phyloP scores from a whole-genome alignment of 345 rosid species.

The Euphorbia pulcherrima region DNA sequence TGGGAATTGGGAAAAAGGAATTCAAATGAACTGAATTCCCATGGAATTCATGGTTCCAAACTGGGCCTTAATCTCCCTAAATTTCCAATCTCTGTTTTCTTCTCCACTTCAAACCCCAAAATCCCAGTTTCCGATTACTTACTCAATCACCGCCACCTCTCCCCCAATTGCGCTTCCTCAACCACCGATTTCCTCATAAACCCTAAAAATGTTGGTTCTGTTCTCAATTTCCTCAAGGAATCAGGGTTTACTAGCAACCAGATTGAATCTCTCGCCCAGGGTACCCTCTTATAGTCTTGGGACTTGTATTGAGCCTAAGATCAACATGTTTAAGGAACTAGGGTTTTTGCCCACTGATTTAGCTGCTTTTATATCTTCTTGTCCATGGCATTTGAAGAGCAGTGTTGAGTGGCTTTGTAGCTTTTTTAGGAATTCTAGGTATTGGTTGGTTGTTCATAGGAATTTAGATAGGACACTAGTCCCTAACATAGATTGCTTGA shows the following conservation, averaged over 20 bases:
- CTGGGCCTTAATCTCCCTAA: too few relatives aligned
- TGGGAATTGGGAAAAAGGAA: too few relatives aligned
- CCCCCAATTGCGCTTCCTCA: background rate
- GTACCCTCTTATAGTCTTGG: background rate
- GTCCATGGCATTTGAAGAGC: background rate
- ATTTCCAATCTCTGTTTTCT: background rate
- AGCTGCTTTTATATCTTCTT: background rate
- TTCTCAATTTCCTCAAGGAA: background rate
- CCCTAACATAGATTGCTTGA: background rate
- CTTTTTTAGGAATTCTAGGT: background rate
- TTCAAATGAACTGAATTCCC: too few relatives aligned
- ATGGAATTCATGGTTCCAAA: too few relatives aligned
- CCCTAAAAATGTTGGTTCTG: background rate
- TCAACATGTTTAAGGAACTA: background rate
- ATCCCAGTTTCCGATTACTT: background rate
- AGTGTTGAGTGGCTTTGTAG: background rate
- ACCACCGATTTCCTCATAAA: background rate
- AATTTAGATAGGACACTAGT: background rate
- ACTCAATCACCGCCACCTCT: background rate
- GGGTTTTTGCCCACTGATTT: background rate
- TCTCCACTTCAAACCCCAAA: background rate
- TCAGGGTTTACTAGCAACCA: background rate
- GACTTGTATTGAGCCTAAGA: background rate
- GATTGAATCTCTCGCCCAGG: background rate
- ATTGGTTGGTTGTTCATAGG: too few relatives aligned